phyloP scores from a whole-genome alignment of 495 filamentous ascomycete genomes.

The Aspergillus affinis region DNA sequence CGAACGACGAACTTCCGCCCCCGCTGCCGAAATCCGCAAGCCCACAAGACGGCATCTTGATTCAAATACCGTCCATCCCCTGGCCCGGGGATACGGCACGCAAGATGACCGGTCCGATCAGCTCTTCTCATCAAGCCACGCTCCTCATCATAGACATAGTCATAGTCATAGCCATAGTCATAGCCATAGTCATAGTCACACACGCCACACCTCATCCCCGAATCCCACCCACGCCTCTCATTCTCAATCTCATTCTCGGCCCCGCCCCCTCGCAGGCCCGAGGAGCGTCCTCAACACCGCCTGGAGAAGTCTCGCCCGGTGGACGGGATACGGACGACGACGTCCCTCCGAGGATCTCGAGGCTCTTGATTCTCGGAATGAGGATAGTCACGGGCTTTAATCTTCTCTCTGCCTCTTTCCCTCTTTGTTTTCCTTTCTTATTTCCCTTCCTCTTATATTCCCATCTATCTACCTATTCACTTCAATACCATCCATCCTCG shows the following conservation, averaged over 20 bases:
- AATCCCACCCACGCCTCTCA: neutral
- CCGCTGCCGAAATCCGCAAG: constrained; percentile 22
- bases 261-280: constrained; percentile 33
- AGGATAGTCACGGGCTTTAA: neutral
- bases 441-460: too few relatives aligned
- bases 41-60: constrained; percentile 19
- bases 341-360: neutral
- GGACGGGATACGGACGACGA: neutral
- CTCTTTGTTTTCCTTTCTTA: neutral
- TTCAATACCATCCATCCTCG: too few relatives aligned
- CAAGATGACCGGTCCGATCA: constrained; percentile 19
- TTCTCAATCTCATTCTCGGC: neutral
- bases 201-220: constrained; percentile 1
- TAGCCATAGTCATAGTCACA: neutral
- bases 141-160: too few relatives aligned
- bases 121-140: neutral
- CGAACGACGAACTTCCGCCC: constrained; percentile 30
- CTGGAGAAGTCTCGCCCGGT: constrained; percentile 22
- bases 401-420: neutral
- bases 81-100: constrained; percentile 30
- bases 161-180: too few relatives aligned
- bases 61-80: constrained; percentile 8
- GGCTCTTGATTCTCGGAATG: neutral
- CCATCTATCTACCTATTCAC: too few relatives aligned
- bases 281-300: constrained; percentile 28